Base-by-base conservation (phyloP, 2,329 filamentous ascomycete species). In the Claviceps humidiphila region DNA sequence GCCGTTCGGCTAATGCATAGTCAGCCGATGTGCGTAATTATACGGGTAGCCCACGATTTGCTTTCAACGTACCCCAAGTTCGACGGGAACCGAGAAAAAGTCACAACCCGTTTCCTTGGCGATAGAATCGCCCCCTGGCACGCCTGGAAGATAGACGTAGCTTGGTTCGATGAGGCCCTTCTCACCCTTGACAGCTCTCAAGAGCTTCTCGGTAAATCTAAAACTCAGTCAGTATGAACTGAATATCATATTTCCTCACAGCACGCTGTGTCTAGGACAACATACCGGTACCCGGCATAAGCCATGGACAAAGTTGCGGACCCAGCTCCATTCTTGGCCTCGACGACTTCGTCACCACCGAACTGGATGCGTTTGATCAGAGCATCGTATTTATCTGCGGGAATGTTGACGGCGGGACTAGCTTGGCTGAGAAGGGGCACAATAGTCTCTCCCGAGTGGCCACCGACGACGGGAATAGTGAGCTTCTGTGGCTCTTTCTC, bases 361-460 rank as follows among this genome's bases (percentile, higher is more conserved):
- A 96, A 97, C 72, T 98, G 93, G 53, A 97, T 87, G 75, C 93
- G 89, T 74, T 96, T 87, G 65, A 95, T 83, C 49, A 98, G 78
- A 59, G 81, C 86, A 65, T 91, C 88, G 63, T 95, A 86, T 78
- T 95, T 93, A 68, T 96, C 89, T 56, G 79, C 78, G 47, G 91
- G 89, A 58, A 97, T 93, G 56, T 79, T 77, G 64, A 93, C 84
- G 44, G 79, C 68, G 53, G 90, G 89, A 66, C 84, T 81, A 60
- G 88, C 81, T 76, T 93, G 85, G 81, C 89, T 95, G 81, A 97
- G 95, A 56, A 98, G 81, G 49, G 93, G 93, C 53, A 98, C 90
- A 65, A 98, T 98, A 63, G 93, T 98, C 77, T 91, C 89, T 66
- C 93, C 93, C 55, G 90, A 96, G 82, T 98, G 93, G 57, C 93